A percentile compares a stretch with the other conserved stretches of the same genome.
Evolutionary conservation across 768 basidiomycete species (phyloP).

Genomic region (Butyriboletus loyo): DNA sequence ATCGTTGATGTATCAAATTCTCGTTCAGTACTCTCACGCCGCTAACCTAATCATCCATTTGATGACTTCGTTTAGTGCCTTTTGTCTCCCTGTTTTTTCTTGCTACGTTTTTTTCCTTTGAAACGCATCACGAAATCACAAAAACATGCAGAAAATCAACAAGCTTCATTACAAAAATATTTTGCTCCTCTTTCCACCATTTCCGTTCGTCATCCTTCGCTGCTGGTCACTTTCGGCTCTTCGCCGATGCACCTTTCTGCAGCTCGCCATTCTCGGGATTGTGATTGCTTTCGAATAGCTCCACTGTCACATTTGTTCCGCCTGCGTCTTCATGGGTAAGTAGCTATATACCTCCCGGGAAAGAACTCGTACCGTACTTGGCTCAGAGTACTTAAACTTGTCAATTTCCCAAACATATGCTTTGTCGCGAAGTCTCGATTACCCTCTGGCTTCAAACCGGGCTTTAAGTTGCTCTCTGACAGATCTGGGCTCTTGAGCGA

Average conservation of each 20-base stretch:
- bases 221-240: slow-evolving; percentile 17
- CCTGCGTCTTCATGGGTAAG: slow-evolving; percentile 40
- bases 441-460: neutral
- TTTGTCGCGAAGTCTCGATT: neutral
- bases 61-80: slow-evolving; percentile 36
- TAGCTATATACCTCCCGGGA: slow-evolving; percentile 35
- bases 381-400: slow-evolving; percentile 17
- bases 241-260: slow-evolving; percentile 3
- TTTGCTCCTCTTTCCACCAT: slow-evolving; percentile 32
- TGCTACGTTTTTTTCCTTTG: slow-evolving; percentile 36
- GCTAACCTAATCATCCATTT: slow-evolving; percentile 36
- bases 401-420: slow-evolving; percentile 2
- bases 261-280: slow-evolving; percentile 2
- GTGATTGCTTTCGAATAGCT: slow-evolving; percentile 25
- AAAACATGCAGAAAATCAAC: slow-evolving; percentile 36
- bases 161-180: slow-evolving; percentile 51
- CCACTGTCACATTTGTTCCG: slow-evolving; percentile 23
- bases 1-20: slow-evolving; percentile 33
- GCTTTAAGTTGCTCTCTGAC: neutral
- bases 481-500: neutral
- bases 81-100: slow-evolving; percentile 36
- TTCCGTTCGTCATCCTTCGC: slow-evolving; percentile 25
- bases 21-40: slow-evolving; percentile 30
- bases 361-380: slow-evolving; percentile 14
- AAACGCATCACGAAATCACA: slow-evolving; percentile 32